Percentiles rank a stretch among this genome's conserved stretches.
Evolutionary conservation across 768 basidiomycete genomes (phyloP).

Genomic region (Termitomyces sp.): DNA sequence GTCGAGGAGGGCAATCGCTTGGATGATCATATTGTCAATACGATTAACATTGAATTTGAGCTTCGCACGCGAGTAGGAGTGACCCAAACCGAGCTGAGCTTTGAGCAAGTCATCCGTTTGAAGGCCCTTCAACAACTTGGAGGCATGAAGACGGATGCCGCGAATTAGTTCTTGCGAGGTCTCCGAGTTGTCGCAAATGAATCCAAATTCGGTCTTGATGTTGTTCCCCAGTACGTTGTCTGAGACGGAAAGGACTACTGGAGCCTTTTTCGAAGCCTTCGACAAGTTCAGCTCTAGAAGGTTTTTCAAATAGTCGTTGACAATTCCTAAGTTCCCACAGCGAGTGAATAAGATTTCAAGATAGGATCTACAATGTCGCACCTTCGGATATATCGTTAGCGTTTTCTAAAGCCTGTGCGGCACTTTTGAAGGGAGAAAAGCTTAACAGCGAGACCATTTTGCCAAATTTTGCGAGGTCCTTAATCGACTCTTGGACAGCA

Average conservation of each 20-base stretch:
- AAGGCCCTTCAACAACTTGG: conserved; percentile 86
- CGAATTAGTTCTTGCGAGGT: conserved; percentile 83
- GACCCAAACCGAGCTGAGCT: conserved; percentile 94
- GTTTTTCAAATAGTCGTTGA: conserved; percentile 80
- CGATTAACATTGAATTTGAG: conserved; percentile 98
- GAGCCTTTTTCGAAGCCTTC: conserved; percentile 67
- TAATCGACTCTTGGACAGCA: conserved; percentile 81
- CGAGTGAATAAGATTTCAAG: neutral
- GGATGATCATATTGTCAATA: conserved; percentile 99
- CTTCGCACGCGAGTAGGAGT: conserved; percentile 96
- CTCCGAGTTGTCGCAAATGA: conserved; percentile 82
- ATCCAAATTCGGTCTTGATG: conserved; percentile 68
- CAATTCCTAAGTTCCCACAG: conserved; percentile 53
- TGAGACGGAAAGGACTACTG: conserved; percentile 73
- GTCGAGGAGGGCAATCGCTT: conserved; percentile 96
- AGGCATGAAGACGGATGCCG: conserved; percentile 88
- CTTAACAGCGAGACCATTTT: conserved; percentile 91
- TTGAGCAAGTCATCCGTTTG: conserved; percentile 85
- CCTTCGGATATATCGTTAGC: conserved; percentile 96
- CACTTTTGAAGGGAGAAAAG: conserved; percentile 92
- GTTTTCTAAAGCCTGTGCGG: conserved; percentile 92
- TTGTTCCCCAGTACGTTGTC: conserved; percentile 73
- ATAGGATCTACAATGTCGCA: conserved; percentile 30
- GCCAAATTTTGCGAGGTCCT: conserved; percentile 82
- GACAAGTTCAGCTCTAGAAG: conserved; percentile 86